Conservation (phyloP, 1,139 yeast species). For the Sugiyamaella castrensis region DNA sequence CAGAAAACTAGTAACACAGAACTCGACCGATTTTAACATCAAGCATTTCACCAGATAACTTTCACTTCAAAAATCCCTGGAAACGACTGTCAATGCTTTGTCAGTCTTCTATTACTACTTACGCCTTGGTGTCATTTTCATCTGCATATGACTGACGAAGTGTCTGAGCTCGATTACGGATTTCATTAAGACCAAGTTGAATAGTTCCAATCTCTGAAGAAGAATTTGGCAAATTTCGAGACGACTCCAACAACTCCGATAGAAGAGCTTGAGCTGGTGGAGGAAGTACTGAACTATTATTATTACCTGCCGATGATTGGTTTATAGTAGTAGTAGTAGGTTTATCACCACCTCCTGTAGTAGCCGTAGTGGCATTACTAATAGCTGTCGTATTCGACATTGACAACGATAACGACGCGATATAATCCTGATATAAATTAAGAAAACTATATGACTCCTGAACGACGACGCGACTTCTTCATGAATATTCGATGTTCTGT, state of each 20-base stretch:
- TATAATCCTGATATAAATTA: too few species aligned
- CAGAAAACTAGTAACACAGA: too few species aligned
- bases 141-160: conserved; percentile 49
- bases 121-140: conserved; percentile 70
- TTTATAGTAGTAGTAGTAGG: not conserved
- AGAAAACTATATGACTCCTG: too few species aligned
- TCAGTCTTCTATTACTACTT: conserved; percentile 16
- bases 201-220: conserved; percentile 66
- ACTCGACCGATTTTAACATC: too few species aligned
- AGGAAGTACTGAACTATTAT: not conserved
- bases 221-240: conserved; percentile 64
- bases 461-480: too few species aligned
- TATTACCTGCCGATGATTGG: not conserved
- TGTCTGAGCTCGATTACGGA: conserved; percentile 64
- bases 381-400: conserved; percentile 5
- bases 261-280: conserved; percentile 43
- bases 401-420: not conserved
- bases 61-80: too few species aligned
- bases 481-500: too few species aligned
- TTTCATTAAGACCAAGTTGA: conserved; percentile 72
- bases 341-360: not conserved
- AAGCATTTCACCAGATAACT: too few species aligned
- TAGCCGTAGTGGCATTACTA: not conserved
- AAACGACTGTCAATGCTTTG: not conserved
- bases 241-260: conserved; percentile 67